Base-by-base conservation (phyloP, 2,329 filamentous ascomycete genomes). In the Sporothrix euskadiensis region DNA sequence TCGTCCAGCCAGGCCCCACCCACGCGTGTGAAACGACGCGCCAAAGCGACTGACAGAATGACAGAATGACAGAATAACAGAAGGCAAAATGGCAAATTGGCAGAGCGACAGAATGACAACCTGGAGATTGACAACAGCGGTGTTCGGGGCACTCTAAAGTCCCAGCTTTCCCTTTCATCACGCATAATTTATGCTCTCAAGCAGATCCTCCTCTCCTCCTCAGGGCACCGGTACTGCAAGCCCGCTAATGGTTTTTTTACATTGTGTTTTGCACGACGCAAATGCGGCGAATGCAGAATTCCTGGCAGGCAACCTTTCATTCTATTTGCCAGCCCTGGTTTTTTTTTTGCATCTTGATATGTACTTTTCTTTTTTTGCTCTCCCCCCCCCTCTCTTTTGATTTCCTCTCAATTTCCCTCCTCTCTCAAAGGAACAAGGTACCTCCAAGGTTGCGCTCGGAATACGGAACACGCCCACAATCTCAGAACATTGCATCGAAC, bases 381-480 rank as follows among this genome's bases (percentile, higher is more conserved):
- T 61, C 26, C 26, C 26, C 26, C 26, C 26, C 26, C 26, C 26
- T 61, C 16, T 19, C 4, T 26, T 10, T 61, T 14, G 26, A 44
- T 26, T 47, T 12, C 19, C 14, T 41, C 26, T 41, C 19, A 1
- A 14, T 26, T 14, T 65, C 10, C 59, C n/a, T 5, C 10, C 19
- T 7, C 39, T 12, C 44, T 14, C 41, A 44, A 44, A 44, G 12
- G 41, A 44, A 49, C 44, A 49, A 49, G 44, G 12, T 56, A 56
- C 52, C 8, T 39, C 30, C 30, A 69, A 39, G 66, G 66, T 69
- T 56, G 22, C 69, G 61, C 26, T 71, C 56, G 56, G 69, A 61
- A 63, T 61, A 49, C 69, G 69, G 69, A 71, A 71, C 56, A 63
- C 52, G 52, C 52, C 49, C 68, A 59, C 32, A 3, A 70, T 70